Evolutionary conservation across 306 rosid genomes (phyloP), one percentile per base, ranked within the genome.

Genomic region (Cotoneaster glaucophyllus): DNA sequence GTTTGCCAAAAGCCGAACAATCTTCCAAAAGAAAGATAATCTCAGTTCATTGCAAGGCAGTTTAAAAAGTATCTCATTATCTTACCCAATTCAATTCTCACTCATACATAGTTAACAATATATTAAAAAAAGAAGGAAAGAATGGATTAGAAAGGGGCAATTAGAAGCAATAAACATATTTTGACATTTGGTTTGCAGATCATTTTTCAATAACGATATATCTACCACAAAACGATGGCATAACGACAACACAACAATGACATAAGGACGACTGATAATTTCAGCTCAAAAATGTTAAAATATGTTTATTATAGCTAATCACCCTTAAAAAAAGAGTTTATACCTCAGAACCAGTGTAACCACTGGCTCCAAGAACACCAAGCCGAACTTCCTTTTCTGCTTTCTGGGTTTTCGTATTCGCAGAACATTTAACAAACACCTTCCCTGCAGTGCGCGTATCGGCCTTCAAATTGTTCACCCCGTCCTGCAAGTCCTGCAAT

Each of bases 361-460:
- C 98, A 90, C 98, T 92, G 44, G 98, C 98, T 78, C 98, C 97
- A 83, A 94, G 97, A 86, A 94, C 93, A 73, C 95, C 98, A 84
- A 94, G 85, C 32, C 96, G 88, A 83, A 90, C 87, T 34, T 84
- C 75, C 65, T 87, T 89, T 28, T 85, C 84, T 37, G 91, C 73
- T 56, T 85, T 76, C 45, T 80, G 76, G 31, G 75, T 48, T 59
- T 77, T 83, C 52, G 84, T 31, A 67, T 78, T 88, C 75, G 79
- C 70, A 1, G 84, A 86, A 87, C 97, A 88, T 81, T 83, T 90
- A 53, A 87, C 88, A 87, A 73, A 81, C 62, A 71, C 57, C 76
- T 84, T 90, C 82, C 78, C 78, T 79, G 70, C 80, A 59, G 29
- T 80, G 74, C 71, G 74, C 85, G 80, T 92, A 74, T 81, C 76